Conservation (phyloP, 768 basidiomycete species). For the Mycena haematopus region DNA sequence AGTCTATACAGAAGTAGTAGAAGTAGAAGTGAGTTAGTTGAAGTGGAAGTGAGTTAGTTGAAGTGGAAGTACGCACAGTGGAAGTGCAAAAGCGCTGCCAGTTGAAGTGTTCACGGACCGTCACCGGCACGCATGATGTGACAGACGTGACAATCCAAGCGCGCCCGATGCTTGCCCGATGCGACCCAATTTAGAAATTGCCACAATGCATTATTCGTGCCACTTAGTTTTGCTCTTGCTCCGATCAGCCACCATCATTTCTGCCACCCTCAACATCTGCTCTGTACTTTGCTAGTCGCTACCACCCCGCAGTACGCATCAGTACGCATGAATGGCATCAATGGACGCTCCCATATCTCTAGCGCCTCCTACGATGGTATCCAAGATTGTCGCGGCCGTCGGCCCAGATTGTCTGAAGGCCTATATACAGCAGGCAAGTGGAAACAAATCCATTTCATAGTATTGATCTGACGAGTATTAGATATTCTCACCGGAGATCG, state of each 20-base stretch:
- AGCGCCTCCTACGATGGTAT: neutral
- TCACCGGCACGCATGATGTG: neutral
- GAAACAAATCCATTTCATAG: neutral
- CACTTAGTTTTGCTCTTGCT: neutral
- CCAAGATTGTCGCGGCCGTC: neutral
- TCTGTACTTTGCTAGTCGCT: too few species aligned
- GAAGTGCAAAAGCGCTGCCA: neutral
- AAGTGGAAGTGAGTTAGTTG: constrained; percentile 1
- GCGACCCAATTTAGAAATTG: neutral
- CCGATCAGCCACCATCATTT: neutral
- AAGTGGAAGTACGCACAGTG: too few species aligned
- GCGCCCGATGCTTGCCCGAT: too few species aligned
- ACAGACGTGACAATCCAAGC: neutral
- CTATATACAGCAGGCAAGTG: neutral
- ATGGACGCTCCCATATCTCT: too few species aligned
- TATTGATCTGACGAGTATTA: neutral
- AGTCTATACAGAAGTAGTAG: neutral
- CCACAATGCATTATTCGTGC: neutral
- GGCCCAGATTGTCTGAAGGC: neutral
- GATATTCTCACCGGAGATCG: neutral
- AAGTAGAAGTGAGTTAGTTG: neutral
- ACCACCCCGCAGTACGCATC: too few species aligned
- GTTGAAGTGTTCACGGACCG: neutral
- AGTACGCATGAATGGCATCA: too few species aligned
- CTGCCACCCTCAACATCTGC: neutral